Base-by-base conservation (phyloP, 257 asterid species). In the Datura wrightii region DNA sequence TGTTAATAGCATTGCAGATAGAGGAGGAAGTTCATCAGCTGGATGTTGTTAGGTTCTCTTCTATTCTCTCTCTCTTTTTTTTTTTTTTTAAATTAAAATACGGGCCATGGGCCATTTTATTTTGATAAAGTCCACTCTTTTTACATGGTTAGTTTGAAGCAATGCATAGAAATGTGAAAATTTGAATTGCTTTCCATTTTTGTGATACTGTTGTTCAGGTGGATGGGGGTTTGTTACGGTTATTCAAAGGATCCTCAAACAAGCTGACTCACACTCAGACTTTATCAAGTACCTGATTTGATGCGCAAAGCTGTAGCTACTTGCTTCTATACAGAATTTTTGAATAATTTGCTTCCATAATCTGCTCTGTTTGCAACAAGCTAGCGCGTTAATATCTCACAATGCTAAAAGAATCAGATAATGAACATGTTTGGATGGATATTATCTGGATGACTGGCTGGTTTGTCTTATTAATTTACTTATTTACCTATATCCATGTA, bases 121-220 rank as follows among this genome's bases (percentile, higher is more conserved):
- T 18, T 70, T 2, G 48, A 19, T 66, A 0, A 0, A 37, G 78
- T 67, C 18, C 78, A 67, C 78, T 67, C 7, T 15, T 15, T 67
- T 8, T 52, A 67, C 76, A 37, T 67, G 76, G 76, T 66, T 66
- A 0, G 48, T 67, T 67, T 69, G 5, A 72, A 72, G 41, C 10
- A 19, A 72, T 11, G 48, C 19, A 46, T 13, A 19, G 42, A 48
- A 10, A 5, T 19, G 52, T 69, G 42, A 74, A 48, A 46, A 48
- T 5, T 50, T 42, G 79, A 13, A 46, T 19, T 74, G 18, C 3
- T 6, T 74, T 11, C 16, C 41, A n/a, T 24, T 74, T 11, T 11
- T 48, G 44, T 50, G 81, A 36, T 74, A 24, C n/a, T 24, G 56
- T 48, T 74, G 44, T 74, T 74, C 60, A 74, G 60, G 81, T 74